Conservation (phyloP, 225 moss, liverwort and hornwort species). For the Rhytidiadelphus loreus region DNA sequence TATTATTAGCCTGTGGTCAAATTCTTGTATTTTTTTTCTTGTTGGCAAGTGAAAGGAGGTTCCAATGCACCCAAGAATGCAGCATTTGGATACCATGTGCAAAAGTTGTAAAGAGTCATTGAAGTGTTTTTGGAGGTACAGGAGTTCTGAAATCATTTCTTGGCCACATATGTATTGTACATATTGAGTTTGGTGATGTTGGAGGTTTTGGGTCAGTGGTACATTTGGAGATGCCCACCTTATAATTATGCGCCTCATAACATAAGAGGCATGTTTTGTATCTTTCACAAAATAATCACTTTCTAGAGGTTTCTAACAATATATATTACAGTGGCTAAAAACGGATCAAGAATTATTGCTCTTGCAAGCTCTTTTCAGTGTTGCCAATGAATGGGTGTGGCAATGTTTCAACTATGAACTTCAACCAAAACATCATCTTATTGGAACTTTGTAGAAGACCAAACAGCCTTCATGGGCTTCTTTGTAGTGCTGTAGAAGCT, state of each 20-base stretch:
- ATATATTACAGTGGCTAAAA: no score
- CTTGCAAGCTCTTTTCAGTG: background rate
- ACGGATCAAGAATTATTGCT: background rate
- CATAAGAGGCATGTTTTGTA: background rate
- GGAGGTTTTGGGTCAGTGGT: background rate
- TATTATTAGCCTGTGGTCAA: background rate
- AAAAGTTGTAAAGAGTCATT: background rate
- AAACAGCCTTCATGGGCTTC: no score
- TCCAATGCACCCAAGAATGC: background rate
- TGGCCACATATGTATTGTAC: background rate
- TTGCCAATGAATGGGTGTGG: background rate
- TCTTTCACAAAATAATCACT: background rate
- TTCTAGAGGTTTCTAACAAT: background rate
- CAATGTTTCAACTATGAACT: background rate
- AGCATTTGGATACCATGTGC: background rate
- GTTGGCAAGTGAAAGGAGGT: background rate
- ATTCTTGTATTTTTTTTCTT: background rate
- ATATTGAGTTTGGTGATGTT: background rate
- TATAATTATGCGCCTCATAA: no score
- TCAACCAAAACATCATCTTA: background rate
- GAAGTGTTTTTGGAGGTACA: background rate
- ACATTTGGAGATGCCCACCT: background rate
- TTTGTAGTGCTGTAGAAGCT: no score
- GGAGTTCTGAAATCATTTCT: background rate
- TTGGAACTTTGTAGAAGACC: fast-evolving